Conservation (phyloP, 805 yeast species). For the Yamadazyma philogaea region DNA sequence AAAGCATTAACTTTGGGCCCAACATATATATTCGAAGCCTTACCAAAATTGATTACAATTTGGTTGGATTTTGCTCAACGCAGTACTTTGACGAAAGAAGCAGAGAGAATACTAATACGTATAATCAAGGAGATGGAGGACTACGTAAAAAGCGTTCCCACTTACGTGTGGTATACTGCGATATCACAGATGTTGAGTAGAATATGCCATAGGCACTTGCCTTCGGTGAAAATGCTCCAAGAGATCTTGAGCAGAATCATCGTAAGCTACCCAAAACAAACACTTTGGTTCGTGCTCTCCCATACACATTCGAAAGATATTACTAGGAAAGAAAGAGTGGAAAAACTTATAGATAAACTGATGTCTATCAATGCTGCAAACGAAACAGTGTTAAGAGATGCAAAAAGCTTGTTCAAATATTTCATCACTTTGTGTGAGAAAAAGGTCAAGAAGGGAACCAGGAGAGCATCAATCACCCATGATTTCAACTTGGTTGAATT, state of each 20-base stretch:
- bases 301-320: slow-evolving; percentile 56
- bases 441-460: slow-evolving; percentile 33
- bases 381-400: slow-evolving; percentile 17
- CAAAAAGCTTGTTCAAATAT: slow-evolving; percentile 27
- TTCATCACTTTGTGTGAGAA: slow-evolving; percentile 43
- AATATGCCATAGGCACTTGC: slow-evolving; percentile 57
- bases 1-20: slow-evolving; percentile 61
- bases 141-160: slow-evolving; percentile 46
- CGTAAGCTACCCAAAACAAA: slow-evolving; percentile 69
- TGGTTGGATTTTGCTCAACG: slow-evolving; percentile 77
- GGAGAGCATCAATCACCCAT: slow-evolving; percentile 33
- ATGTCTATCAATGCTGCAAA: neutral
- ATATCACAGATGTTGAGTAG: slow-evolving; percentile 84
- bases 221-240: slow-evolving; percentile 54
- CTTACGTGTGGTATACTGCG: slow-evolving; percentile 70
- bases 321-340: slow-evolving; percentile 26
- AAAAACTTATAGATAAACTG: slow-evolving; percentile 18
- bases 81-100: slow-evolving; percentile 22
- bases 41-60: slow-evolving; percentile 84
- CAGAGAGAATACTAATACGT: slow-evolving; percentile 37
- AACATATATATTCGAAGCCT: slow-evolving; percentile 69
- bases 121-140: slow-evolving; percentile 49
- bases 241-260: slow-evolving; percentile 58
- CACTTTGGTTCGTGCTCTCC: slow-evolving; percentile 81
- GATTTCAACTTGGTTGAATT: slow-evolving; percentile 40